Conservation (phyloP, 257 asterid genomes). For the Gentiana straminea region DNA sequence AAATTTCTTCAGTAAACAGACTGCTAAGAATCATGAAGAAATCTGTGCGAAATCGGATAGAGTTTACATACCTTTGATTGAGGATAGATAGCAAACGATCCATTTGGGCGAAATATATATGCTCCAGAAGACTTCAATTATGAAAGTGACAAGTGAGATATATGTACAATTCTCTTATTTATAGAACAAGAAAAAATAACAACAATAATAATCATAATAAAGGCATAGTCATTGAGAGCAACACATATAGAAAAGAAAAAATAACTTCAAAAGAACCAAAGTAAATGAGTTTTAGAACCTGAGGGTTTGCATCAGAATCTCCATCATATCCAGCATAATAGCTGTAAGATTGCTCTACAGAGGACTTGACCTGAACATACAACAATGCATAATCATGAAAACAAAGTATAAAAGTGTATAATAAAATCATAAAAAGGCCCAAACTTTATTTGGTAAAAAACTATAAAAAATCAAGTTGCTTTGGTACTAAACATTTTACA, state of each 20-base stretch:
- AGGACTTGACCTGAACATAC: constrained; percentile 41
- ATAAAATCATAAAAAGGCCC: too few species aligned
- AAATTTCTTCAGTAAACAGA: neutral
- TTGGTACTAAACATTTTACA: too few species aligned
- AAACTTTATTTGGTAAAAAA: too few species aligned
- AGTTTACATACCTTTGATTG: constrained; percentile 36
- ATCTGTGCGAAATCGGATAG: neutral
- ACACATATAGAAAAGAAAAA: too few species aligned
- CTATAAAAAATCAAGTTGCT: too few species aligned
- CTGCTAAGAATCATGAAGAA: constrained; percentile 1
- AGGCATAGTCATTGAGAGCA: too few species aligned
- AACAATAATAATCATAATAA: neutral
- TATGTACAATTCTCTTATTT: neutral
- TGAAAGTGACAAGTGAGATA: neutral
- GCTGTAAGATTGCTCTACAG: constrained; percentile 70
- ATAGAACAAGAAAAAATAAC: neutral
- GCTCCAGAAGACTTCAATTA: constrained; percentile 80
- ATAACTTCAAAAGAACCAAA: neutral
- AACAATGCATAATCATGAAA: constrained; percentile 1
- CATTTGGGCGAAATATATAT: constrained; percentile 77
- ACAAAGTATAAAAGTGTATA: neutral
- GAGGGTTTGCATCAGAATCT: constrained; percentile 17
- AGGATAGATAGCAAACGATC: constrained; percentile 36
- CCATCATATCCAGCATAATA: constrained; percentile 68
- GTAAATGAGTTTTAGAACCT: constrained; percentile 37